Percentiles rank a stretch among this genome's conserved stretches.
phyloP scores from a whole-genome alignment of 192 early-diverging fungal genomes.

The Mortierella hygrophila region DNA sequence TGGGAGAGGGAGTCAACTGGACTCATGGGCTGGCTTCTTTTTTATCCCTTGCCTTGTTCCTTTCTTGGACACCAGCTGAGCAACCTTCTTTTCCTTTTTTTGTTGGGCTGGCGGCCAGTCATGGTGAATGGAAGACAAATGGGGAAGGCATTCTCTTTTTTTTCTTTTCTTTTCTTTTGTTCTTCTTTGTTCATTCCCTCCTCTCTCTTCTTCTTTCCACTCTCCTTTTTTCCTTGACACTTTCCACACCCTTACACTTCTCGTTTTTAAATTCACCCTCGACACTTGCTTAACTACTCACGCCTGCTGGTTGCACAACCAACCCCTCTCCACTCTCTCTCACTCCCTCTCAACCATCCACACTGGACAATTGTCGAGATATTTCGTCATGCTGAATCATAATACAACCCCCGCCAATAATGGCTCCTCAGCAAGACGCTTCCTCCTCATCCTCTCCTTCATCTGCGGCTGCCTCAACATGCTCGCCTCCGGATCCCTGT shows the following conservation, averaged over 20 bases:
- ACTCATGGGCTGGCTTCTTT: background rate
- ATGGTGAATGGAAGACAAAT: background rate
- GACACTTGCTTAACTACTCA: background rate
- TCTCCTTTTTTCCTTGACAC: background rate
- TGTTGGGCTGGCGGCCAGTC: background rate
- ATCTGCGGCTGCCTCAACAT: slow-evolving; percentile 42
- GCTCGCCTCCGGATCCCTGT: slow-evolving; percentile 45
- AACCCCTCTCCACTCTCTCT: background rate
- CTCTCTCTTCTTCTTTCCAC: background rate
- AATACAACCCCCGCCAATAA: background rate
- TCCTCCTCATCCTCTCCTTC: slow-evolving; percentile 22
- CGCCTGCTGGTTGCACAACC: background rate
- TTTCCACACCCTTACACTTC: background rate
- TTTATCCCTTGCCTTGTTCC: too few species aligned
- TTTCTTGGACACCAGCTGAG: background rate
- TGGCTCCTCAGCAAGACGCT: slow-evolving; percentile 13
- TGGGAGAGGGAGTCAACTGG: background rate
- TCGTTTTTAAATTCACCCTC: background rate
- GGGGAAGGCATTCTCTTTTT: background rate
- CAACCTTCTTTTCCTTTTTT: slow-evolving; percentile 3
- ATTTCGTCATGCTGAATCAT: background rate
- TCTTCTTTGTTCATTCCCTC: background rate
- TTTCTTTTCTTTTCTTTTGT: background rate
- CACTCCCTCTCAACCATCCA: background rate
- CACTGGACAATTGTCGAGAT: background rate